phyloP scores from a whole-genome alignment of 306 rosid species.

The Rosa multiflora region DNA sequence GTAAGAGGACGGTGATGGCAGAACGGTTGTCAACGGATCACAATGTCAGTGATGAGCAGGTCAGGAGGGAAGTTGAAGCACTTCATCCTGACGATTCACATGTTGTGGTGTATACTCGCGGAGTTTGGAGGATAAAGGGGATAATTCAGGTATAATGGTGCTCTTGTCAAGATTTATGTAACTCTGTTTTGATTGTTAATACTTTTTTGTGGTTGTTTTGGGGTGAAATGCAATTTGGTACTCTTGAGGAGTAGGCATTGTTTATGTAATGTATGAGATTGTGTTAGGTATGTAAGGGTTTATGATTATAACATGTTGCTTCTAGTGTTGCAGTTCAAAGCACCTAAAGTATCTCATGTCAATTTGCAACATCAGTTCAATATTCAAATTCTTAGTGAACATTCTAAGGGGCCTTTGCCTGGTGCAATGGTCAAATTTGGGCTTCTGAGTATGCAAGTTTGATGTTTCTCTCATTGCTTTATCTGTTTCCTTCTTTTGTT shows the following conservation, averaged over 20 bases:
- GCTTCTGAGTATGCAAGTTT: not conserved
- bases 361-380: not conserved
- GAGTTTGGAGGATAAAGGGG: constrained; percentile 97
- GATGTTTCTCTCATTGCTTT: not conserved
- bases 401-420: not conserved
- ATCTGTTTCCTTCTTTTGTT: not conserved
- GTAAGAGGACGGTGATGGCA: constrained; percentile 51
- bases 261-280: not conserved
- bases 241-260: too few species aligned
- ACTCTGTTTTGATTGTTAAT: not conserved
- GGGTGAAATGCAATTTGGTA: not conserved
- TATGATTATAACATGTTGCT: not conserved
- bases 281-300: not conserved
- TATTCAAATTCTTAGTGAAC: not conserved
- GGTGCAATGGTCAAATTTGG: not conserved
- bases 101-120: constrained; percentile 68
- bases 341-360: not conserved
- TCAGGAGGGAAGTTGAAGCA: constrained; percentile 87
- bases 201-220: not conserved
- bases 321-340: not conserved
- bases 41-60: constrained; percentile 84
- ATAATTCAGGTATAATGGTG: constrained; percentile 75
- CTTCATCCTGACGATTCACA: constrained; percentile 93
- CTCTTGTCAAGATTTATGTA: not conserved
- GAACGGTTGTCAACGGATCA: constrained; percentile 88